Conservation (phyloP, 2,329 filamentous ascomycete genomes). For the Neopestalotiopsis sp. region DNA sequence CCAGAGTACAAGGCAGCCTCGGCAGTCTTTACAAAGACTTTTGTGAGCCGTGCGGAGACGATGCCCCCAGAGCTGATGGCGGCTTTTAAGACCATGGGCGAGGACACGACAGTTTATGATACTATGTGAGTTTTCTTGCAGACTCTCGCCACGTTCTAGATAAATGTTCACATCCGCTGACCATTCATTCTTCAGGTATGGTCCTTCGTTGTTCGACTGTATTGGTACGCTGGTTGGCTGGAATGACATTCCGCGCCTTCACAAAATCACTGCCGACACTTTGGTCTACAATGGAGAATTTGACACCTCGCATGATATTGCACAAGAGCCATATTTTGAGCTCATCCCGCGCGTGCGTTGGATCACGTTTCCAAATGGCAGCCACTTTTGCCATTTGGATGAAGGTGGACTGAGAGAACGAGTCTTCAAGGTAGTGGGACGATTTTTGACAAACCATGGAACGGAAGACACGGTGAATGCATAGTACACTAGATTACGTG, state of each 20-base stretch:
- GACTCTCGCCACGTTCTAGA: neutral
- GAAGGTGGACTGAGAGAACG: neutral
- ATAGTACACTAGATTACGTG: neutral
- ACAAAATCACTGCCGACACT: constrained; percentile 21
- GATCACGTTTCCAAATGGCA: constrained; percentile 26
- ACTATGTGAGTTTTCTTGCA: neutral
- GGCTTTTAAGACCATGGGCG: neutral
- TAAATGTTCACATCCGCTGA: neutral
- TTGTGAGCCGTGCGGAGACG: neutral
- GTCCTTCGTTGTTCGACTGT: constrained; percentile 25
- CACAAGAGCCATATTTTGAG: constrained; percentile 31
- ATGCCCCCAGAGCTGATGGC: neutral
- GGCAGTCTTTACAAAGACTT: neutral
- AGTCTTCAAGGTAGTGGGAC: neutral
- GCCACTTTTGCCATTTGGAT: constrained; percentile 27
- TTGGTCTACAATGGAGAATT: constrained; percentile 33
- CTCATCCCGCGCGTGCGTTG: constrained; percentile 31
- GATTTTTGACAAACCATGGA: neutral
- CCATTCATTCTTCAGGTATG: constrained; percentile 24
- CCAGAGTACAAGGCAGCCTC: neutral
- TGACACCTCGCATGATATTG: constrained; percentile 32
- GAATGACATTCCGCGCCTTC: constrained; percentile 27
- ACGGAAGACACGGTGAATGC: neutral
- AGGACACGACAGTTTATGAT: neutral
- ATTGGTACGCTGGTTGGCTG: constrained; percentile 25